A percentile compares a stretch with the other conserved stretches of the same genome.
phyloP scores from a whole-genome alignment of 202 grass and related monocot genomes.

The Musa balbisiana region DNA sequence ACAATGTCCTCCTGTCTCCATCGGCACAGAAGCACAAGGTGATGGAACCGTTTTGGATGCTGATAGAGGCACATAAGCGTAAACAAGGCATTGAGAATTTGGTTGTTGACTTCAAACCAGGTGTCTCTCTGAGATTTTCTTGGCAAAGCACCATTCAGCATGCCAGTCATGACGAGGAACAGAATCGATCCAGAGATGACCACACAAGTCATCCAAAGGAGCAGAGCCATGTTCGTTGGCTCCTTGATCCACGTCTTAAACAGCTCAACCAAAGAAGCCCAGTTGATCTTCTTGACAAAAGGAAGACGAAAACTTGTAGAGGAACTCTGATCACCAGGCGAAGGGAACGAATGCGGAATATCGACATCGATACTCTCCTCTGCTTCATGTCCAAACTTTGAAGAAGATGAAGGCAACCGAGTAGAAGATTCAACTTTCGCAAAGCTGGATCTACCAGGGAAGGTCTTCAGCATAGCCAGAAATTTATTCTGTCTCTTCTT shows the following conservation, averaged over 20 bases:
- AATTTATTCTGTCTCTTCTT: slow-evolving; percentile 11
- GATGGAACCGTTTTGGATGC: slow-evolving; percentile 54
- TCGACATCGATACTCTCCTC: slow-evolving; percentile 14
- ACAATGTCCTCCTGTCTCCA: slow-evolving; percentile 39
- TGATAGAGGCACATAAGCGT: slow-evolving; percentile 69
- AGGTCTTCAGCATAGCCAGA: neutral
- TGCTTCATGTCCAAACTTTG: slow-evolving; percentile 11
- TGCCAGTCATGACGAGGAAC: slow-evolving; percentile 73
- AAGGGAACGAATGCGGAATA: neutral
- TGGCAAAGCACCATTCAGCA: slow-evolving; percentile 44
- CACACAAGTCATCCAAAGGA: slow-evolving; percentile 42
- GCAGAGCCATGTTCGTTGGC: slow-evolving; percentile 62
- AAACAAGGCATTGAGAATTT: slow-evolving; percentile 65
- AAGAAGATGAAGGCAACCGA: slow-evolving; percentile 18
- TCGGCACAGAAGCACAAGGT: slow-evolving; percentile 37
- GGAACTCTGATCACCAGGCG: slow-evolving; percentile 8
- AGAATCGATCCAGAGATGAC: slow-evolving; percentile 55
- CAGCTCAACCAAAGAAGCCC: slow-evolving; percentile 28
- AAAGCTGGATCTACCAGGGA: neutral
- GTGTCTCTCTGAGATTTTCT: slow-evolving; percentile 37
- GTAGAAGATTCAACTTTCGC: neutral
- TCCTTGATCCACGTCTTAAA: slow-evolving; percentile 54
- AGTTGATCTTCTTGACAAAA: slow-evolving; percentile 48
- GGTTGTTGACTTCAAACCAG: slow-evolving; percentile 77
- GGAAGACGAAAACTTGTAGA: slow-evolving; percentile 22